Evolutionary conservation across 2,329 filamentous ascomycete genomes (phyloP), one percentile per base, ranked within the genome.

Genomic region (Claviceps monticola): DNA sequence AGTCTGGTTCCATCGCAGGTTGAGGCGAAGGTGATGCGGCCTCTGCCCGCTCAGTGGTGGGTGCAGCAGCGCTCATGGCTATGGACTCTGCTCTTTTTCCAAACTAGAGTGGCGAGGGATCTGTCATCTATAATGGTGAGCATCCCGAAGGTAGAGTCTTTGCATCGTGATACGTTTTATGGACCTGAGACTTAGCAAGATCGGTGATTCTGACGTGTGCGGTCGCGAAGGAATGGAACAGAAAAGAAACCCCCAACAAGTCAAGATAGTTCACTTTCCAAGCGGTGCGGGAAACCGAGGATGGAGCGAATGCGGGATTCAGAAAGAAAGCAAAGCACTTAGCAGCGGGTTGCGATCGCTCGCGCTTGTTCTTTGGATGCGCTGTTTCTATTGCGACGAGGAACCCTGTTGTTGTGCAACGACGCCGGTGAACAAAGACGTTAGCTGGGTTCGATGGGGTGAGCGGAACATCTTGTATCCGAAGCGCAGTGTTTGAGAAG

Each of bases 71-170:
- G 19, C 50, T 43, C 55, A 57, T 56, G 48, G 34, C 46, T 47
- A 29, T 29, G 42, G 46, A 41, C 19, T 19, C 38, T 51, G 29
- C 29, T 38, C 51, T 55, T 23, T 50, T 36, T 45, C 49, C 56
- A 14, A 23, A 51, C 16, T 56, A 52, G 42, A 29, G 42, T 23
- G 29, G 21, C 19, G 19, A 17, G 5, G 57, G 54, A 48, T 59
- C 57, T 55, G 62, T 64, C 64, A 65, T 66, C 59, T 63, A 56
- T 60, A 66, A 62, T 59, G 58, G 66, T 68, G 66, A 68, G 66
- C 62, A 60, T 66, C 58, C 60, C 62, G 62, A 60, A 66, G 13
- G 59, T 55, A 53, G 49, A 57, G 53, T 58, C 52, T 56, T 41
- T 58, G 60, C 59, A 60, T 65, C 56, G 53, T 67, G 63, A 67